Base-by-base conservation (phyloP, 2,329 filamentous ascomycete genomes). In the Coleophoma eucalyptorum region DNA sequence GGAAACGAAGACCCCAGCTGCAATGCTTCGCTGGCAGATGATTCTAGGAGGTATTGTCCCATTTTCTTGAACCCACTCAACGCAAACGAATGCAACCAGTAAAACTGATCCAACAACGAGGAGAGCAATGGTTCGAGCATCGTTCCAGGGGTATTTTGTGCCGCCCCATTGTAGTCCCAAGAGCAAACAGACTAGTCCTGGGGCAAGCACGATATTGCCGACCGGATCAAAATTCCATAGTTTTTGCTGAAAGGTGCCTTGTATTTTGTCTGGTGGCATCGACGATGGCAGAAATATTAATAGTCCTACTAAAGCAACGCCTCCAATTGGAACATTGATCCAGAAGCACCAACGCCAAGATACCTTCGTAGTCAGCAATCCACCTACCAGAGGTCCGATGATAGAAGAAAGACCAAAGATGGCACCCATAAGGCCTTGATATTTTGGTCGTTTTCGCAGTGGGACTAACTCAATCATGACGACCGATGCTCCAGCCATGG, bases 261-360 rank as follows among this genome's bases (percentile, higher is more conserved):
- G 0, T 80, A 76, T 74, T 74, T 0, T 84, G 83, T 2, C 78
- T 83, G 50, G 84, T 76, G 20, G 87, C 63, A 57, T 85, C 26
- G 26, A 26, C 4, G 26, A 5, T 8, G 26, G 78, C 21, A 87
- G 71, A 56, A 81, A 79, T 59, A 86, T 75, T 26, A 81, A 59
- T 15, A 84, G 69, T 35, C 85, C 73, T 33, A 78, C 45, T 58
- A 86, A 78, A 10, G 80, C 80, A 2, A 76, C 58, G 2, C 78
- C 81, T n/a, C 71, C 72, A 49, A 77, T 69, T 4, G 75, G 75
- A 20, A 77, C n/a, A 37, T 35, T 46, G 19, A 47, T 70, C 4
- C 55, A 60, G 2, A 66, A 64, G 40, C 72, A 48, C 46, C 46
- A 48, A 5, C 46, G 15, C 46, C 46, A 48, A 26, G 46, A 40